Conservation (phyloP, 2,329 filamentous ascomycete genomes). For the Nemania serpens region DNA sequence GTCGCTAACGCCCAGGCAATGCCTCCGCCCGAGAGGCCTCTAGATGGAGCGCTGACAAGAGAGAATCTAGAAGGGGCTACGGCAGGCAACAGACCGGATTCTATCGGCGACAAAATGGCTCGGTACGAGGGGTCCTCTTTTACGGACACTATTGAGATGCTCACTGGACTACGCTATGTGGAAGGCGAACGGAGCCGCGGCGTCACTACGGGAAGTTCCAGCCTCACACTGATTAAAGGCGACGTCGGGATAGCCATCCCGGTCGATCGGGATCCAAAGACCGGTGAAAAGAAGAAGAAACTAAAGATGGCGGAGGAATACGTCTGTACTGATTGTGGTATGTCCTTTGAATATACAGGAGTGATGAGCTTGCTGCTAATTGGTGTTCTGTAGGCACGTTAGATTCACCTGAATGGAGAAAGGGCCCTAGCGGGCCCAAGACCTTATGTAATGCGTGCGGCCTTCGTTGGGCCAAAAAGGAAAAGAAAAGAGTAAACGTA, state of each 20-base stretch:
- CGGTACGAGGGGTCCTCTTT: slow-evolving; percentile 77
- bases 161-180: slow-evolving; percentile 85
- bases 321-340: slow-evolving; percentile 91
- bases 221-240: slow-evolving; percentile 79
- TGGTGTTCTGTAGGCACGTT: slow-evolving; percentile 63
- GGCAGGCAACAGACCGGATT: slow-evolving; percentile 70
- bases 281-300: slow-evolving; percentile 84
- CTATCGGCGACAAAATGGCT: slow-evolving; percentile 83
- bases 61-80: slow-evolving; percentile 79
- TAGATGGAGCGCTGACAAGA: slow-evolving; percentile 73
- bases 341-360: slow-evolving; percentile 36
- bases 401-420: slow-evolving; percentile 94
- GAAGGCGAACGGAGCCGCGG: slow-evolving; percentile 88
- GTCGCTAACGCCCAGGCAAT: slow-evolving; percentile 55
- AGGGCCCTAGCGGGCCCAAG: slow-evolving; percentile 90
- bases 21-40: slow-evolving; percentile 69
- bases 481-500: slow-evolving; percentile 66
- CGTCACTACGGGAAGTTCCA: slow-evolving; percentile 83
- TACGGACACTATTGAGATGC: slow-evolving; percentile 87
- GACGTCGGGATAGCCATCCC: slow-evolving; percentile 87
- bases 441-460: slow-evolving; percentile 96
- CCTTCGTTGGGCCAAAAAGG: slow-evolving; percentile 75
- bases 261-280: slow-evolving; percentile 73
- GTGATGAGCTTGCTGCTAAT: slow-evolving; percentile 1
- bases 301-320: slow-evolving; percentile 85